These are phyloP conservation scores for Aspergillus sclerotialis DNA, from an alignment of 2,329 filamentous ascomycete genomes.

Conservation along the genomic window DNA sequence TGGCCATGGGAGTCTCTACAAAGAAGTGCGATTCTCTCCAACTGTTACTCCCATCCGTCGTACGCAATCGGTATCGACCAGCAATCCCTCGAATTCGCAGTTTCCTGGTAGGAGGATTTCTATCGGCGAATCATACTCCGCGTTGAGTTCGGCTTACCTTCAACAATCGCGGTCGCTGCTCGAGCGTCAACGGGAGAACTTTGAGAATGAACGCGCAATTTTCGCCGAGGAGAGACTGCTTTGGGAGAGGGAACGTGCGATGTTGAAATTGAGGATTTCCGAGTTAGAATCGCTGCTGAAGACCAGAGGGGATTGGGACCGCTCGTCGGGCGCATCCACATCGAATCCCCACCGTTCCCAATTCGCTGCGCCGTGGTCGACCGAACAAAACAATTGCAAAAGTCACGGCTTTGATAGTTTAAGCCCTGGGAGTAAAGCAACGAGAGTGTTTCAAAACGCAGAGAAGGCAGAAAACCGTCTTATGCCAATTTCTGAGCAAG, in stretches of 20 bases:
- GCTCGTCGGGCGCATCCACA: conserved; percentile 3
- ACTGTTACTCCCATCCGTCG: conserved; percentile 30
- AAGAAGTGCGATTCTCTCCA: conserved; percentile 37
- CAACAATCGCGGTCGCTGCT: conserved; percentile 36
- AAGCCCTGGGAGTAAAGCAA: conserved; percentile 31
- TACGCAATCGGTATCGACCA: conserved; percentile 32
- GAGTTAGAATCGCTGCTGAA: conserved; percentile 33
- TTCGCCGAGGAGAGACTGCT: conserved; percentile 38
- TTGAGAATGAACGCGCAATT: conserved; percentile 33
- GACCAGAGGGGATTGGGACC: conserved; percentile 6
- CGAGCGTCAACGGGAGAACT: conserved; percentile 29
- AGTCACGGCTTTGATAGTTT: conserved; percentile 40
- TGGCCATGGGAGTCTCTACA: conserved; percentile 30
- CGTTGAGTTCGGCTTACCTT: conserved; percentile 30
- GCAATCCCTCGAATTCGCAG: conserved; percentile 23
- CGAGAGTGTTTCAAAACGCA: conserved; percentile 37
- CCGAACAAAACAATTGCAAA: conserved; percentile 5
- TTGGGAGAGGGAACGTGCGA: conserved; percentile 38
- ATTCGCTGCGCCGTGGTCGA: conserved; percentile 9
- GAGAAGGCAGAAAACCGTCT: conserved; percentile 17
- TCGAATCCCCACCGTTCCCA: conserved; percentile 9
- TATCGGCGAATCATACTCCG: conserved; percentile 12
- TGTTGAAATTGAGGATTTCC: conserved; percentile 35
- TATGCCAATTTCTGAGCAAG: conserved; percentile 24
- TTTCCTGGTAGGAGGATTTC: conserved; percentile 13